Evolutionary conservation across 148 eudicot genomes (phyloP).

Genomic region (Camellia japonica): DNA sequence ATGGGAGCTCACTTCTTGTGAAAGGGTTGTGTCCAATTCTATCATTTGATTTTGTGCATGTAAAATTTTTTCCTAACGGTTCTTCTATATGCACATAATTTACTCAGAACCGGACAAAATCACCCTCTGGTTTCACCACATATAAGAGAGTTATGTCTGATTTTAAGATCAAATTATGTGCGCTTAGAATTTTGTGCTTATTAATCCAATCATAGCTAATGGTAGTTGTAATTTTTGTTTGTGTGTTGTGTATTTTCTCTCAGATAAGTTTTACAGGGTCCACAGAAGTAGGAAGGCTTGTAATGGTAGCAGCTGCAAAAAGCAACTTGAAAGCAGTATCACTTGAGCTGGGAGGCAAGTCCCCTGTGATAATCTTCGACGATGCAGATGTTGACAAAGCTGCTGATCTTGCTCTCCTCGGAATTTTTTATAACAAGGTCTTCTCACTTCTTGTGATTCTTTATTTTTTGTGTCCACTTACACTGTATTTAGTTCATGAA

Average conservation of each 20-base stretch:
- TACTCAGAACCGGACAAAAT: too few relatives aligned
- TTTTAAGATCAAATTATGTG: too few relatives aligned
- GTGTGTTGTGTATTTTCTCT: neutral
- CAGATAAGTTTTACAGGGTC: slow-evolving; percentile 91
- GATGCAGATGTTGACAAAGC: slow-evolving; percentile 19
- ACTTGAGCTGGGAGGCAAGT: slow-evolving; percentile 88
- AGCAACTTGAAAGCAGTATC: slow-evolving; percentile 77
- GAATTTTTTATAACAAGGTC: slow-evolving; percentile 61
- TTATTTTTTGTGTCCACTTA: neutral
- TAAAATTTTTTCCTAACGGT: too few relatives aligned
- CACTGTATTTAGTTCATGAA: neutral
- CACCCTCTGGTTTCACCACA: too few relatives aligned
- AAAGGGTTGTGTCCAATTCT: too few relatives aligned
- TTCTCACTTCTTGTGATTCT: slow-evolving; percentile 22
- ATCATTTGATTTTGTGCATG: too few relatives aligned
- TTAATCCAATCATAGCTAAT: neutral
- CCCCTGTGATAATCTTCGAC: slow-evolving; percentile 64
- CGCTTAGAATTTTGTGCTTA: too few relatives aligned
- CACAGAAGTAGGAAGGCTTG: slow-evolving; percentile 55
- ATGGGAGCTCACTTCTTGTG: too few relatives aligned
- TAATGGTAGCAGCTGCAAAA: slow-evolving; percentile 76
- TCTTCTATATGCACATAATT: too few relatives aligned
- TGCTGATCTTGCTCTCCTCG: slow-evolving; percentile 47
- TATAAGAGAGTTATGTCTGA: too few relatives aligned
- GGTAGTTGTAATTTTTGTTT: neutral